Percentiles rank a stretch among this genome's conserved stretches.
These are phyloP conservation scores for Aspergillus texensis DNA, from an alignment of 2,329 filamentous ascomycete species.

Conservation along the genomic window DNA sequence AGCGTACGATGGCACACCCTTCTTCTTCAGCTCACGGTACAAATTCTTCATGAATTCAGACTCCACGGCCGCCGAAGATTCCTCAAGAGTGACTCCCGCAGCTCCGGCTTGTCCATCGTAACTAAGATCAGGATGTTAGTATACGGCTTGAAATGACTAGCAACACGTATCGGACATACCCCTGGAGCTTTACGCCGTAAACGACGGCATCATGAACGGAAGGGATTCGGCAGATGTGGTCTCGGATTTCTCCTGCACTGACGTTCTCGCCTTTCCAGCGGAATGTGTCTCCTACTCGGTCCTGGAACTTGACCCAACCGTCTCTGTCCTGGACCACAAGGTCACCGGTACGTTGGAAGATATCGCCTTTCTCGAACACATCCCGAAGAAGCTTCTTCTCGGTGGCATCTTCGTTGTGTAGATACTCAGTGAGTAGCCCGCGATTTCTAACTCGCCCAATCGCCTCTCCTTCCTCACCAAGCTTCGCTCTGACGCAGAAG, in stretches of 20 bases:
- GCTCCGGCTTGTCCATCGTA: slow-evolving; percentile 55
- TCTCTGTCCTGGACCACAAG: slow-evolving; percentile 44
- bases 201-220: slow-evolving; percentile 49
- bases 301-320: slow-evolving; percentile 51
- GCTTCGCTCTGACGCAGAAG: slow-evolving; percentile 42
- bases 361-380: slow-evolving; percentile 50
- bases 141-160: background rate
- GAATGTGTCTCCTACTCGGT: slow-evolving; percentile 45
- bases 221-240: slow-evolving; percentile 46
- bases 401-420: slow-evolving; percentile 45
- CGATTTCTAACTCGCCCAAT: slow-evolving; percentile 48
- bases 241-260: slow-evolving; percentile 49
- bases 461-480: slow-evolving; percentile 49
- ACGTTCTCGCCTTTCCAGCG: slow-evolving; percentile 51
- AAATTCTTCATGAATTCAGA: slow-evolving; percentile 42
- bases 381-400: slow-evolving; percentile 48
- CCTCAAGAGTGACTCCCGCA: slow-evolving; percentile 48
- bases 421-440: slow-evolving; percentile 45
- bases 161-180: slow-evolving; percentile 29
- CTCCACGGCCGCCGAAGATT: slow-evolving; percentile 31
- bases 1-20: slow-evolving; percentile 51
- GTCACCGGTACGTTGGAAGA: slow-evolving; percentile 51
- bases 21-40: slow-evolving; percentile 42
- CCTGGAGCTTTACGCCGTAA: slow-evolving; percentile 46
- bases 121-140: slow-evolving; percentile 23